phyloP scores from a whole-genome alignment of 1,139 yeast genomes.

The Yarrowia galli region DNA sequence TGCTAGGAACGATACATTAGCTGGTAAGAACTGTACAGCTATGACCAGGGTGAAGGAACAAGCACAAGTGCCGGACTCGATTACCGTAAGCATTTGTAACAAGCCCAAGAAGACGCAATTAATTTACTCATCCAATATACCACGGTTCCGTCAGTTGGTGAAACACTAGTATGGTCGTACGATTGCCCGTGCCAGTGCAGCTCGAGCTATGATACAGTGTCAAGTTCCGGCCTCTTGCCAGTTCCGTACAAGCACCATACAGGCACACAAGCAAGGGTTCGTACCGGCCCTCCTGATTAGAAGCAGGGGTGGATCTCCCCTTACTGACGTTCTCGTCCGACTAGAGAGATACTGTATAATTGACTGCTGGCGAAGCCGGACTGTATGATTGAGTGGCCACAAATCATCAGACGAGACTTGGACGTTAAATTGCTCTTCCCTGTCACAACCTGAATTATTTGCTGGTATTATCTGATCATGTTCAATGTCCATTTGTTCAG shows the following conservation, averaged over 20 bases:
- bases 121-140: no score
- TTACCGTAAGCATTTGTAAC: no score
- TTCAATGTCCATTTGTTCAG: background rate
- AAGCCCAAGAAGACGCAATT: no score
- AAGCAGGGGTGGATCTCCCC: background rate
- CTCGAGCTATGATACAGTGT: no score
- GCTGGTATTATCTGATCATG: no score
- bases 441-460: background rate
- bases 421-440: background rate
- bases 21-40: no score
- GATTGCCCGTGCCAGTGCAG: no score
- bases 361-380: background rate
- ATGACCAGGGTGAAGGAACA: no score
- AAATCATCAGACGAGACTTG: background rate
- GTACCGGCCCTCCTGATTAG: background rate
- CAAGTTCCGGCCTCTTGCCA: no score
- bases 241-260: background rate
- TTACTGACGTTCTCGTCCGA: background rate
- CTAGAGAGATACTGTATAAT: background rate
- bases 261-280: background rate
- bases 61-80: no score
- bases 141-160: background rate
- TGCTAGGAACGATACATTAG: no score
- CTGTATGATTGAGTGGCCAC: background rate
- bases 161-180: background rate